Evolutionary conservation across 345 rosid species (phyloP).

Genomic region (Stellera chamaejasme): DNA sequence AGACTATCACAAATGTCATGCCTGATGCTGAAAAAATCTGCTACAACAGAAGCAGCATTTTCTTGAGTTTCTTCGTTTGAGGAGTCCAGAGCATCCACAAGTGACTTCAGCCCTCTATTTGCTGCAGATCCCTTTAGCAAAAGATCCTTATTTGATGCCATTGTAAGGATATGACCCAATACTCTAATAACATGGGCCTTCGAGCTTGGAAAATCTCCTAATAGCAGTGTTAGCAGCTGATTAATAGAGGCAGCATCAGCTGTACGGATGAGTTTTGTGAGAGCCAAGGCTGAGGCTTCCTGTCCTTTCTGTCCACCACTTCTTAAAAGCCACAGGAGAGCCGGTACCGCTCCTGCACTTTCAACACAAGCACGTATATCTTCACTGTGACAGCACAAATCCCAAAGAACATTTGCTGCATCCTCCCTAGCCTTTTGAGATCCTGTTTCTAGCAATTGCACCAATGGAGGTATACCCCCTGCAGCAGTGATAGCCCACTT

Average conservation of each 20-base stretch:
- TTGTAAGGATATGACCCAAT: slow-evolving; percentile 71
- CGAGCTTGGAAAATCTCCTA: slow-evolving; percentile 50
- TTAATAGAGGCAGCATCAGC: slow-evolving; percentile 85
- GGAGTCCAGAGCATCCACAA: slow-evolving; percentile 62
- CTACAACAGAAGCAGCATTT: slow-evolving; percentile 74
- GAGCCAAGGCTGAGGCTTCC: slow-evolving; percentile 66
- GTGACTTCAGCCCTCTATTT: slow-evolving; percentile 64
- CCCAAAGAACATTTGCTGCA: slow-evolving; percentile 70
- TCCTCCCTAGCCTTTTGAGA: slow-evolving; percentile 77
- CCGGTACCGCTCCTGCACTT: slow-evolving; percentile 79
- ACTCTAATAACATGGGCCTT: slow-evolving; percentile 59
- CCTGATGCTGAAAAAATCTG: slow-evolving; percentile 66
- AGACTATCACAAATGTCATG: slow-evolving; percentile 76
- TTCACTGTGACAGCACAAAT: slow-evolving; percentile 79
- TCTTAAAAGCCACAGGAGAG: slow-evolving; percentile 74
- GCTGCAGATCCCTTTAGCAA: slow-evolving; percentile 63
- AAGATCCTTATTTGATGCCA: slow-evolving; percentile 57
- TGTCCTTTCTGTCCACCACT: slow-evolving; percentile 64
- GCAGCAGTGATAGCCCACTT: slow-evolving; percentile 98
- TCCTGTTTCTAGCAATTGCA: slow-evolving; percentile 73
- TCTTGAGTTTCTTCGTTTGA: slow-evolving; percentile 72
- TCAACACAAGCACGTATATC: slow-evolving; percentile 86
- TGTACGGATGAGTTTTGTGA: slow-evolving; percentile 46
- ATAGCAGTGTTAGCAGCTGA: slow-evolving; percentile 64
- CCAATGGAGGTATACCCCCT: slow-evolving; percentile 95